Percentiles rank a stretch among this genome's conserved stretches.
These are phyloP conservation scores for Aspergillus avenaceus DNA, from an alignment of 495 filamentous ascomycete genomes.

Conservation along the genomic window DNA sequence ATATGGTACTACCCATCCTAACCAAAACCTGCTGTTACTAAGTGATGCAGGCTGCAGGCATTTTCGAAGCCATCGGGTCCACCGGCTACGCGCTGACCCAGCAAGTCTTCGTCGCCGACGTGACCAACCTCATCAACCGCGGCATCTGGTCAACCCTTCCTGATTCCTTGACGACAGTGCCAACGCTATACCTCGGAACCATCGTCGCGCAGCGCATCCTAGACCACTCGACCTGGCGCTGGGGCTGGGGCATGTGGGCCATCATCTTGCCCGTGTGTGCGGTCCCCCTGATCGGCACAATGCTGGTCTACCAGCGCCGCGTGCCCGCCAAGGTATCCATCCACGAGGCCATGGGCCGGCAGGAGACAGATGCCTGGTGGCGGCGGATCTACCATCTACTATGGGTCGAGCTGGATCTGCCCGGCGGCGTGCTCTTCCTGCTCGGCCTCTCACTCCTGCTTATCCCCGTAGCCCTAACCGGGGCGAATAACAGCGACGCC, in stretches of 20 bases:
- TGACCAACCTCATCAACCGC: constrained; percentile 23
- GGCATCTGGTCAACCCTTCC: constrained; percentile 24
- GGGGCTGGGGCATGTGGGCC: constrained; percentile 27
- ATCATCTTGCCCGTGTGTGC: constrained; percentile 19
- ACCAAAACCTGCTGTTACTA: not conserved
- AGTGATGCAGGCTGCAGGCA: constrained; percentile 13
- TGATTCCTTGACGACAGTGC: constrained; percentile 21
- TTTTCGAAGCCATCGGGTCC: constrained; percentile 24
- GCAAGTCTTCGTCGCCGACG: constrained; percentile 25
- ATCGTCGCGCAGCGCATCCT: constrained; percentile 18
- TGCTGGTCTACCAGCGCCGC: constrained; percentile 20
- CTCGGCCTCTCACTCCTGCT: constrained; percentile 21
- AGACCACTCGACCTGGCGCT: constrained; percentile 19
- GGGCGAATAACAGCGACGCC: constrained; percentile 27
- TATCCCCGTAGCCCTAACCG: constrained; percentile 18
- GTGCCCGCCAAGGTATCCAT: not conserved
- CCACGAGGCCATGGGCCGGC: not conserved
- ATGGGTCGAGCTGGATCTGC: constrained; percentile 19
- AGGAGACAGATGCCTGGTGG: constrained; percentile 10
- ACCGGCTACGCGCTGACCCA: constrained; percentile 24
- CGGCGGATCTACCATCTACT: constrained; percentile 11
- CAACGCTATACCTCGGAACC: constrained; percentile 20
- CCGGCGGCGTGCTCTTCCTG: constrained; percentile 16
- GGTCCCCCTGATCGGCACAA: constrained; percentile 16
- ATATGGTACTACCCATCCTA: constrained; percentile 12